Percentiles rank a stretch among this genome's conserved stretches.
Conservation (phyloP, 129 eudicot genomes). For the Rutidosis leptorrhynchoides region DNA sequence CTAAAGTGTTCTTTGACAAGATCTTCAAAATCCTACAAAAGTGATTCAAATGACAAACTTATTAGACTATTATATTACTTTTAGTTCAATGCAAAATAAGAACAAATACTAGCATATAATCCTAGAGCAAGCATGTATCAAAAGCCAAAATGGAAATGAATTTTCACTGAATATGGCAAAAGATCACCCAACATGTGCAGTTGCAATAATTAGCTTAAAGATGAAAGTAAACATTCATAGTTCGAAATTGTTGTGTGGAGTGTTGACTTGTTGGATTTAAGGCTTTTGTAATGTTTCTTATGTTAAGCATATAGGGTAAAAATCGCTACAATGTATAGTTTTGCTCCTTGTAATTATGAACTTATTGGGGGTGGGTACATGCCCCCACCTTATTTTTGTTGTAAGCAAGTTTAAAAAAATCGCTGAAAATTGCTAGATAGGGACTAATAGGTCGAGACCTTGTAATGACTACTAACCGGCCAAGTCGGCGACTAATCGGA, state of each 20-base stretch:
- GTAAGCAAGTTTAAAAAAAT: too few species aligned
- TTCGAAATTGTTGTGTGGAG: not conserved
- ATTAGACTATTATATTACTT: too few species aligned
- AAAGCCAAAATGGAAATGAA: not conserved
- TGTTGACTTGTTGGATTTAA: not conserved
- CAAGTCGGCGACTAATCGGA: too few species aligned
- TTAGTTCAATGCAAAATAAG: too few species aligned
- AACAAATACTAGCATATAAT: too few species aligned
- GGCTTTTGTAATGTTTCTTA: not conserved
- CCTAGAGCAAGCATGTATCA: too few species aligned
- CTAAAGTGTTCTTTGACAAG: constrained; percentile 72
- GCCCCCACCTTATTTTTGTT: not conserved
- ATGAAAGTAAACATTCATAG: not conserved
- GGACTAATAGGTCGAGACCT: too few species aligned
- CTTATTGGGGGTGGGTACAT: not conserved
- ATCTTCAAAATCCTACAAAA: constrained; percentile 71
- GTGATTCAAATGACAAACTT: too few species aligned
- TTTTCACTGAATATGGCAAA: not conserved
- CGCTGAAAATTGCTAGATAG: too few species aligned
- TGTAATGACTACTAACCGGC: too few species aligned
- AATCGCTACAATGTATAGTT: not conserved
- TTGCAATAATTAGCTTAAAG: not conserved
- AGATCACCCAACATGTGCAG: not conserved
- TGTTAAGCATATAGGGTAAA: not conserved
- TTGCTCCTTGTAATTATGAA: not conserved